Evolutionary conservation across 2,329 filamentous ascomycete species (phyloP), one percentile per base, ranked within the genome.

Genomic region (Helotiales sp.): DNA sequence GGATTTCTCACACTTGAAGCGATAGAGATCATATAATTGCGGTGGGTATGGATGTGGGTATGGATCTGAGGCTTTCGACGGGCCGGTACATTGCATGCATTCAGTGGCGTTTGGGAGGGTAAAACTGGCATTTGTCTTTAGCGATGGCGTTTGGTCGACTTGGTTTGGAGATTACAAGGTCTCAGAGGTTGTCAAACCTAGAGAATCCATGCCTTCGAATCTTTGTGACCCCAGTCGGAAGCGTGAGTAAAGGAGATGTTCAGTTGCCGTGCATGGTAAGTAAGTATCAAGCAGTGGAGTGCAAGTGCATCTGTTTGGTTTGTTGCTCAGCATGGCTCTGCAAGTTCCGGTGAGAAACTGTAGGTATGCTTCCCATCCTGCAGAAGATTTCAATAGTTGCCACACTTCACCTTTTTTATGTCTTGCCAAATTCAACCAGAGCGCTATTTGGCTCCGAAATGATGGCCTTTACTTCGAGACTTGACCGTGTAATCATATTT

Each of bases 71-170:
- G n/a, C n/a, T 60, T 45, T 13, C 22, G 37, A 11, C 6, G 24
- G 11, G 13, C 22, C 40, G 58, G 8, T n/a, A 3, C 24, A 61
- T 40, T 32, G 20, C 24, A 32, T 37, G 28, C 54, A 68, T 62
- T 59, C 49, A 40, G 52, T 49, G 58, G 61, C 62, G 66, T 62
- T 64, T n/a, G 7, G 13, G 13, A 57, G 34, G 34, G 43, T 49
- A n/a, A 43, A 8, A 22, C 15, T 32, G 37, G 47, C 15, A 45
- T 43, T 50, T 37, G 34, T 59, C 43, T 81, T 69, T 68, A 69
- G 67, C 67, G 63, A 68, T 28, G 69, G 69, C 63, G 69, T 68
- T 70, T 40, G 67, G 57, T 63, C 83, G 85, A 73, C 43, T 52
- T 59, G 40, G 28, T 22, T 59, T 30, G 63, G 54, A 28, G 40